phyloP scores from a whole-genome alignment of 345 rosid species.

The Hibiscus trionum region DNA sequence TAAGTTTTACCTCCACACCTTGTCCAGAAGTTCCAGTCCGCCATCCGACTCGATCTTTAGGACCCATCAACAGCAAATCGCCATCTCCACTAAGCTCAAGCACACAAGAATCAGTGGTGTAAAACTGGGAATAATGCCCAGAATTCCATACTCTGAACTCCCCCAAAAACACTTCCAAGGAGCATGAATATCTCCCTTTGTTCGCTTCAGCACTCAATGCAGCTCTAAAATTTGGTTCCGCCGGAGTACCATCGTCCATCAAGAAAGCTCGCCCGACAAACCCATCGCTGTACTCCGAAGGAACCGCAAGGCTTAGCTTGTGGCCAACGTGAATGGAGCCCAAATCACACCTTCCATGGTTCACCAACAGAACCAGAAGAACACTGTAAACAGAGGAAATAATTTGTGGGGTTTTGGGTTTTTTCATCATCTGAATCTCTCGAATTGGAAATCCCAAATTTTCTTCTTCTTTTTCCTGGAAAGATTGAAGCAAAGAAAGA shows the following conservation, averaged over 20 bases:
- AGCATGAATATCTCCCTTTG: conserved; percentile 49
- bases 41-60: conserved; percentile 57
- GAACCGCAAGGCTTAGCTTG: conserved; percentile 46
- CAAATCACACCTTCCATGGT: not conserved
- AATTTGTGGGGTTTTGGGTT: not conserved
- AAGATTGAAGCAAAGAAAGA: not conserved
- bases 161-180: conserved; percentile 68
- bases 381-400: not conserved
- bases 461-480: not conserved
- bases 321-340: conserved; percentile 25
- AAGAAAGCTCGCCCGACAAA: conserved; percentile 18
- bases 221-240: conserved; percentile 44
- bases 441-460: not conserved
- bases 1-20: conserved; percentile 54
- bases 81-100: conserved; percentile 60
- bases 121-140: conserved; percentile 65
- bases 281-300: conserved; percentile 34
- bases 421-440: not conserved
- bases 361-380: not conserved
- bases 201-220: conserved; percentile 61
- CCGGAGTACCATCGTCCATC: conserved; percentile 28
- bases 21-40: conserved; percentile 33
- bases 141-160: conserved; percentile 22
- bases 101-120: conserved; percentile 44
- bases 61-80: conserved; percentile 62